Evolutionary conservation across 495 filamentous ascomycete genomes (phyloP).

Genomic region (Talaromyces wortmannii): DNA sequence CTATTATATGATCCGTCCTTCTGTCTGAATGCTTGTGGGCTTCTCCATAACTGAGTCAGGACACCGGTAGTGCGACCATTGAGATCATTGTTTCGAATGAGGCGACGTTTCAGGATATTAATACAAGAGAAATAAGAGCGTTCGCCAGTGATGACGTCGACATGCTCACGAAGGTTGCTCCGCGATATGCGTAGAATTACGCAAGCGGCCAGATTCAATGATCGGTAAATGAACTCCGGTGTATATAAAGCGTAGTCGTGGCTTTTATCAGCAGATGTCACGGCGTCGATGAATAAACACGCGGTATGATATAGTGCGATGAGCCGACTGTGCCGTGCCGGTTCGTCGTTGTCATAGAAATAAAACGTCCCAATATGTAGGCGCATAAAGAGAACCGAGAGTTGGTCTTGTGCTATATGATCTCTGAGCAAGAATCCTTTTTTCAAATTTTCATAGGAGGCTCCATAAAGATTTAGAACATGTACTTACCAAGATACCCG

Average conservation of each 20-base stretch:
- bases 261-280: not conserved
- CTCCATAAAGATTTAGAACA: not conserved
- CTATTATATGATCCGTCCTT: constrained; percentile 27
- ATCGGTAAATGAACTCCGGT: not conserved
- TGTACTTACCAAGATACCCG: not conserved
- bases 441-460: not conserved
- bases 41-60: constrained; percentile 36
- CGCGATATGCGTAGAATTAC: not conserved
- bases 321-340: not conserved
- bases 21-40: constrained; percentile 34
- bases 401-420: not conserved
- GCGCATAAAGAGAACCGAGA: not conserved
- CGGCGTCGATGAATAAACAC: not conserved
- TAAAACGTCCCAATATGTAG: not conserved
- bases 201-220: not conserved
- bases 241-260: not conserved
- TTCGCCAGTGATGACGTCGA: not conserved
- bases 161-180: not conserved
- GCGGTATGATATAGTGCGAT: not conserved
- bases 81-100: not conserved
- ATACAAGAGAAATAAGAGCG: not conserved
- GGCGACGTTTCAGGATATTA: not conserved
- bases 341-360: not conserved
- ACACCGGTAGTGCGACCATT: constrained; percentile 5
- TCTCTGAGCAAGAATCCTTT: not conserved